Evolutionary conservation across 2,329 filamentous ascomycete genomes (phyloP), one percentile per base, ranked within the genome.

Genomic region (Amphichorda felina): DNA sequence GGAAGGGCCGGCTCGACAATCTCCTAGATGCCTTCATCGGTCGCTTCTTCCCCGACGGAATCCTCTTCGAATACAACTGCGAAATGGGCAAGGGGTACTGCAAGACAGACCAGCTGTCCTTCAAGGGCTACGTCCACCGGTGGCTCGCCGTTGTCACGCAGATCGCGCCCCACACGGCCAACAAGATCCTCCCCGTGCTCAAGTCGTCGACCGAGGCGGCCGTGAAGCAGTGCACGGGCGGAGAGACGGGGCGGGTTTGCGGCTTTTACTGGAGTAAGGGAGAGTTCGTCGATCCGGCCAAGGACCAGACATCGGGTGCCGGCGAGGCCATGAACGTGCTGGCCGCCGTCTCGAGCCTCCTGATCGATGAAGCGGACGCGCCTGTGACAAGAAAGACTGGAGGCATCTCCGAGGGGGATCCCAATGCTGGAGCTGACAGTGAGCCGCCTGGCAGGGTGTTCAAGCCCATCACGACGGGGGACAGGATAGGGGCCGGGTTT

Each of bases 71-170:
- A 54, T 57, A 73, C 3, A 63, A 75, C 11, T 89, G 83, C 57
- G 81, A 86, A 45, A 46, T 50, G 25, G 46, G 51, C 19, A 58
- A 65, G 3, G 57, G 17, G 9, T 50, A 59, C 16, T 89, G 83
- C 61, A 77, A 78, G 39, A 64, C 70, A 31, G 84, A 89, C 47
- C 81, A 86, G 64, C 56, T 73, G 39, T 72, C 73, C 2, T 86
- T 81, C 69, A 84, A 84, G 55, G 79, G 79, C 28, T 76, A 78
- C 38, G 62, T 83, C 13, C 66, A 75, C 44, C 69, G 75, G 25
- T 82, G 77, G 75, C 60, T 84, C 44, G 64, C 71, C 4, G 63
- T 69, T 16, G 66, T 70, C 2, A 68, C 72, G 2, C 65, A 79
- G 43, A 38, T 84, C n/a, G 77, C 73, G 1, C 79, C 80, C 0